Conservation (phyloP, 1,139 yeast species). For the Torulaspora globosa region DNA sequence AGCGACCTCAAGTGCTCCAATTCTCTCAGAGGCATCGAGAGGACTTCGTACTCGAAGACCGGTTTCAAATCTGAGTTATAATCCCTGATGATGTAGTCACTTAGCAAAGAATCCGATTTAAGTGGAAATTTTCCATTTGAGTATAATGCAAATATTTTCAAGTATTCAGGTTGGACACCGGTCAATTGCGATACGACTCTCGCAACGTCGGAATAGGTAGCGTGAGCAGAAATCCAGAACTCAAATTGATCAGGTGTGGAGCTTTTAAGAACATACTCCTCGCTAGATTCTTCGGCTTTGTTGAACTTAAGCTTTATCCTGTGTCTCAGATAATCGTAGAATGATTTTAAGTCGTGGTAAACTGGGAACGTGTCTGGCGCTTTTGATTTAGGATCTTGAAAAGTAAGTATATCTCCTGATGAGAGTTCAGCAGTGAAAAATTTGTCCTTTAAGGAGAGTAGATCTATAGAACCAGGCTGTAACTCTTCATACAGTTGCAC, state of each 20-base stretch:
- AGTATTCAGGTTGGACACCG: slow-evolving; percentile 54
- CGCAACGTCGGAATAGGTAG: slow-evolving; percentile 58
- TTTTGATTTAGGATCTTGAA: slow-evolving; percentile 42
- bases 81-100: slow-evolving; percentile 46
- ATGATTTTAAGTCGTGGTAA: slow-evolving; percentile 44
- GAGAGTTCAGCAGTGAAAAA: slow-evolving; percentile 59
- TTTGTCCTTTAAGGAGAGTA: slow-evolving; percentile 40
- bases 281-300: slow-evolving; percentile 46
- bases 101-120: slow-evolving; percentile 37
- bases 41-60: slow-evolving; percentile 66
- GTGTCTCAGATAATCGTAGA: slow-evolving; percentile 61
- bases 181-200: slow-evolving; percentile 52
- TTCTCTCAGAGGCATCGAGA: slow-evolving; percentile 69
- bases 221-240: slow-evolving; percentile 65
- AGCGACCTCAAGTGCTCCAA: slow-evolving; percentile 71
- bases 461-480: slow-evolving; percentile 57
- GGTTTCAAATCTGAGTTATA: slow-evolving; percentile 45
- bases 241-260: slow-evolving; percentile 41
- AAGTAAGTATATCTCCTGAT: slow-evolving; percentile 74
- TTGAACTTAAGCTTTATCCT: slow-evolving; percentile 57
- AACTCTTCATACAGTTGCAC: slow-evolving; percentile 66
- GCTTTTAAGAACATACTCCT: slow-evolving; percentile 44
- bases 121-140: slow-evolving; percentile 49
- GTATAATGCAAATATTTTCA: slow-evolving; percentile 62
- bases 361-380: slow-evolving; percentile 25